Percentiles rank a stretch among this genome's conserved stretches.
Conservation (phyloP, 768 basidiomycete species). For the Hypsizygus marmoreus region DNA sequence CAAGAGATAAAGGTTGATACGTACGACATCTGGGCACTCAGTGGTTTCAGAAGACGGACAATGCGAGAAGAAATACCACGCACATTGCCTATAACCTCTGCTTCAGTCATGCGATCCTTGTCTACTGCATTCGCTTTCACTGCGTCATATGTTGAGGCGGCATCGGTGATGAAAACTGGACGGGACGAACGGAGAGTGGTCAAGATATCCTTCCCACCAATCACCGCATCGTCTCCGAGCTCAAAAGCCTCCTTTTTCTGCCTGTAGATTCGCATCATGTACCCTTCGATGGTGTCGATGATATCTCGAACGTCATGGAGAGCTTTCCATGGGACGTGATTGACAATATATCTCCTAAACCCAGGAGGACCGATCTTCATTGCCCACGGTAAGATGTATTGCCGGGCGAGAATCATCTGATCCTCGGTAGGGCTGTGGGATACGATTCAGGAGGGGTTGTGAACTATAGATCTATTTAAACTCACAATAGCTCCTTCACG, state of each 20-base stretch:
- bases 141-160: no score
- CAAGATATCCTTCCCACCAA: no score
- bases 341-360: conserved; percentile 26
- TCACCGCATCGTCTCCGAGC: no score
- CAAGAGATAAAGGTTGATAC: no score
- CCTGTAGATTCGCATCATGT: conserved; percentile 25
- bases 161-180: no score
- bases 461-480: not conserved
- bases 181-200: no score
- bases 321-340: conserved; percentile 21
- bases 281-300: conserved; percentile 27
- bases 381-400: conserved; percentile 21
- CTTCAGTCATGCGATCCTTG: no score
- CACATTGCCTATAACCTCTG: no score
- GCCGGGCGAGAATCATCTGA: not conserved
- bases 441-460: not conserved
- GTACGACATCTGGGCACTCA: no score
- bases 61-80: no score
- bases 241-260: conserved; percentile 27
- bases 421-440: not conserved
- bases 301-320: conserved; percentile 27
- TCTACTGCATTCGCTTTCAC: no score
- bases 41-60: no score
- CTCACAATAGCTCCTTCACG: conserved; percentile 8
- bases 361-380: conserved; percentile 25